phyloP scores from a whole-genome alignment of 805 yeast species.

The Komagataella pseudopastoris region DNA sequence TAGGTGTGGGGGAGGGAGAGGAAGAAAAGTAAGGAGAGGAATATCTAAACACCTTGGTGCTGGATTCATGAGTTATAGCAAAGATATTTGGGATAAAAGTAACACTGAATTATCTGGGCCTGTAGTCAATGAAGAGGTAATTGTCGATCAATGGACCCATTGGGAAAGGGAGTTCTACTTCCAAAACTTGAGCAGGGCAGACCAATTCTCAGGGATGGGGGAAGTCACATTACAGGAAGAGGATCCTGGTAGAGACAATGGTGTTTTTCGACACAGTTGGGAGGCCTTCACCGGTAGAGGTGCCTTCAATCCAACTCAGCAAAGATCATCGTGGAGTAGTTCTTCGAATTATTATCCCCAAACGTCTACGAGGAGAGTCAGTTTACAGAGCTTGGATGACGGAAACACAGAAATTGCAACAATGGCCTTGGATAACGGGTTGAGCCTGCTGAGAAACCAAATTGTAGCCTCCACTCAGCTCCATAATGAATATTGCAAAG shows the following conservation, averaged over 20 bases:
- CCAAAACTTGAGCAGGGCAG: not conserved
- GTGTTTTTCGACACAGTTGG: not conserved
- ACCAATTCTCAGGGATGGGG: not conserved
- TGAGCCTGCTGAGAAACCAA: conserved; percentile 37
- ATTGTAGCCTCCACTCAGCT: conserved; percentile 50
- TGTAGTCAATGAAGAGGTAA: not conserved
- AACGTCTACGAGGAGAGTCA: not conserved
- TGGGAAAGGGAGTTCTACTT: not conserved
- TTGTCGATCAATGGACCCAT: not conserved
- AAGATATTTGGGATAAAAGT: not conserved
- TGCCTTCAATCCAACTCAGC: not conserved
- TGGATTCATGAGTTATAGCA: not conserved
- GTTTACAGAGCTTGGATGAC: not conserved
- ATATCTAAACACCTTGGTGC: not conserved
- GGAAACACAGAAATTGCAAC: not conserved
- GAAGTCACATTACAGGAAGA: not conserved
- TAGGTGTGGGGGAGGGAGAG: not conserved
- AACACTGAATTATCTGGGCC: not conserved
- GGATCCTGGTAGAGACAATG: not conserved
- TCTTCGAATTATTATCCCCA: not conserved
- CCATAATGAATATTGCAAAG: conserved; percentile 30
- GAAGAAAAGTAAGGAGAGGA: not conserved
- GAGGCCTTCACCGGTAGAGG: not conserved
- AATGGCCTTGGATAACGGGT: conserved; percentile 44
- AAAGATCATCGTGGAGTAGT: not conserved